Base-by-base conservation (phyloP, 1,284 basidiomycete genomes). In the Pholiota adiposa region DNA sequence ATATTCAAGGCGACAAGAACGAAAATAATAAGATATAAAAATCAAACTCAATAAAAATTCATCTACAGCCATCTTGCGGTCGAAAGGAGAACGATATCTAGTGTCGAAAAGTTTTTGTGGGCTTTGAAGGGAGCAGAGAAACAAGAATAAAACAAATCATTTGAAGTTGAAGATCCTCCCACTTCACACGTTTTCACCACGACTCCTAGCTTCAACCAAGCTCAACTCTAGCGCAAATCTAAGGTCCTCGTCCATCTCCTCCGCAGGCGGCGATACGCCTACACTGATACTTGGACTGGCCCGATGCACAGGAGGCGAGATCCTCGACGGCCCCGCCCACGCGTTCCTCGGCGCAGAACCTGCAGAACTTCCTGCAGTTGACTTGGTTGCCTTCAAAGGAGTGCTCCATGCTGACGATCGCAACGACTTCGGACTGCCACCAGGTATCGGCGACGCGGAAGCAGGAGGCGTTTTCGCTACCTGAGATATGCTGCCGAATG, bases 171-270 rank as follows among this genome's bases (percentile, higher is more conserved):
- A n/a, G n/a, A n/a, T n/a, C n/a, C n/a, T n/a, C n/a, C n/a, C n/a
- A n/a, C n/a, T n/a, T 53, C 43, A 69, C 14, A 65, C 62, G 60
- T 63, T 57, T 33, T 75, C 73, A 0, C 70, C 74, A 5, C 73
- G 74, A 64, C 80, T 83, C 51, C 70, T 74, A 11, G 83, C 83
- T 63, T 87, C 86, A 2, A 79, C 81, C 34, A 87, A 74, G 66
- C 85, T 87, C 67, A 87, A 64, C 67, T 83, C 82, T 8, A 87
- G 75, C 14, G 80, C 86, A 60, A 83, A 75, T 50, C 70, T 75
- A 68, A 87, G 65, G 64, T 87, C 84, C 11, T 78, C 82, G 57
- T 87, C 83, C 65, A 81, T 76, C 21, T 77, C 75, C 4, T 76
- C 77, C n/a, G 14, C 51, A 38, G 23, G 58, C 29, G 18, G 9